Evolutionary conservation across 106 monocot species (phyloP), one percentile per base, ranked within the genome.

Genomic region (Acorus gramineus): DNA sequence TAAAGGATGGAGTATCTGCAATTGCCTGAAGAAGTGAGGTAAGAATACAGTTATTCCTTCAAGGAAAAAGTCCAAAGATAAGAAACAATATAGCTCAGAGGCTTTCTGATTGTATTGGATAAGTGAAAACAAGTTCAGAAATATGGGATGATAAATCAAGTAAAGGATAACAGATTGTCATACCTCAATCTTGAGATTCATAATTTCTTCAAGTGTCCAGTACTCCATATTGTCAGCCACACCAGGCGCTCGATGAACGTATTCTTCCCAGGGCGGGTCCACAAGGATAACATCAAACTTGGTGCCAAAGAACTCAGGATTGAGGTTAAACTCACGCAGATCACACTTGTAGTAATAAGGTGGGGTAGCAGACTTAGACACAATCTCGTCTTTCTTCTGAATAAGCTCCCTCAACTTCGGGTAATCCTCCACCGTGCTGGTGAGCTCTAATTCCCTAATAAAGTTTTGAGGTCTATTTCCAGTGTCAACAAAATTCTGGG

Each of bases 241-340:
- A 70, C 96, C 96, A 66, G 96, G 96, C 62, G 96, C 96, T 7
- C 96, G 79, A 69, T 96, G 96, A 73, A 85, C 87, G 83, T 96
- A 96, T 72, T 96, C 96, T 72, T 96, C 96, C 96, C 96, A 96
- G 9, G 96, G 96, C 77, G 96, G 96, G 83, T 96, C 96, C 69
- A 96, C 91, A 53, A 96, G 91, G 79, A 96, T 88, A 47, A 96
- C 96, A 88, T 96, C 96, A 79, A 96, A 96, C 64, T 96, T 96
- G 44, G 96, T 88, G 51, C 87, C 87, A 66, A 91, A 96, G 67
- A 88, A 96, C 49, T 96, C 96, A 10, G 91, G 83, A 45, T 80
- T 68, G 42, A 96, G 76, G 0, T 66, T 70, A 77, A 79, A 77
- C 58, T 96, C 91, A 51, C 71, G 79, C 44, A 96, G 74, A 61